Evolutionary conservation across 1,284 basidiomycete genomes (phyloP).

Genomic region (Cystobasidium sp.): DNA sequence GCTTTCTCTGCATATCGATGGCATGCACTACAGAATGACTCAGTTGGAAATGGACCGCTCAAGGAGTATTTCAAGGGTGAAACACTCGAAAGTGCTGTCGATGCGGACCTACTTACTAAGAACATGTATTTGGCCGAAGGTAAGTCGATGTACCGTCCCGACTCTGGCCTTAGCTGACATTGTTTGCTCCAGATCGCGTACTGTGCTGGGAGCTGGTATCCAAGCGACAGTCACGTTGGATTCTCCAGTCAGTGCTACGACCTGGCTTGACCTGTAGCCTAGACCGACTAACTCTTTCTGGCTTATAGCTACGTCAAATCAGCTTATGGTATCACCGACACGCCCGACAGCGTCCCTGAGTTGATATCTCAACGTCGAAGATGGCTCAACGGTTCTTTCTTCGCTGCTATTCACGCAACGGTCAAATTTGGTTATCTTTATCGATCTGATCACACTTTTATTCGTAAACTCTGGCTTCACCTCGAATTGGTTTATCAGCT

Average conservation of each 20-base stretch:
- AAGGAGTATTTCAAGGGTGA: slow-evolving; percentile 90
- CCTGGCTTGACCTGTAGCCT: not conserved
- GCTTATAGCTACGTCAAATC: slow-evolving; percentile 80
- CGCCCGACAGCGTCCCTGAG: slow-evolving; percentile 77
- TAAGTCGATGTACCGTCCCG: not conserved
- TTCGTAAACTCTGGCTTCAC: slow-evolving; percentile 91
- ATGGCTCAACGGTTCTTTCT: slow-evolving; percentile 87
- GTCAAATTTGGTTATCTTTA: slow-evolving; percentile 93
- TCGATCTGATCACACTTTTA: slow-evolving; percentile 76
- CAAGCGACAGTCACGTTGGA: slow-evolving; percentile 83
- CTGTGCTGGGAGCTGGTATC: slow-evolving; percentile 78
- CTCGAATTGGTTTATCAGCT: slow-evolving; percentile 90
- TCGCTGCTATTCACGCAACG: slow-evolving; percentile 66
- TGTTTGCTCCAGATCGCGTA: slow-evolving; percentile 52
- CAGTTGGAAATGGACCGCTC: slow-evolving; percentile 82
- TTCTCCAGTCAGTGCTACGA: slow-evolving; percentile 71
- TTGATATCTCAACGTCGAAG: slow-evolving; percentile 93
- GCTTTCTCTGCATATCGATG: slow-evolving; percentile 92
- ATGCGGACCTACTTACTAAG: slow-evolving; percentile 63
- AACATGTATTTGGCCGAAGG: slow-evolving; percentile 86
- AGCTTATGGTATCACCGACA: slow-evolving; percentile 85
- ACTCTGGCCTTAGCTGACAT: too few species aligned
- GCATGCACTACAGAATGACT: slow-evolving; percentile 77
- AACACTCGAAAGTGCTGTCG: slow-evolving; percentile 65
- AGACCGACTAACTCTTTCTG: slow-evolving; percentile 62